A percentile compares a stretch with the other conserved stretches of the same genome.
phyloP scores from a whole-genome alignment of 768 basidiomycete species.

The Pleurotus pulmonarius region DNA sequence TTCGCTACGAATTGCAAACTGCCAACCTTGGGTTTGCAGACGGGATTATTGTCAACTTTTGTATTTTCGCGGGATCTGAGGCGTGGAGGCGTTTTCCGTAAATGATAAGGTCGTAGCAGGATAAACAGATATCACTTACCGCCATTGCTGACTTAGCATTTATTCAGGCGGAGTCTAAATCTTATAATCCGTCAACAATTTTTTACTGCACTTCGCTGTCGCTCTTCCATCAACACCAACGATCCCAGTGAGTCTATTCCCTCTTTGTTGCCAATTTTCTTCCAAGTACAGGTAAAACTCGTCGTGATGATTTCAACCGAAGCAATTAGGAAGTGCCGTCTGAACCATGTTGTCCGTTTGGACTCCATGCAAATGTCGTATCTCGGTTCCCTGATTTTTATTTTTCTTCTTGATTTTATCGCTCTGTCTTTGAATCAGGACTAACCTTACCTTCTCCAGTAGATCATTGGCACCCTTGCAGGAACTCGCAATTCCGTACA shows the following conservation, averaged over 20 bases:
- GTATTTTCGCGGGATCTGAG: conserved; percentile 1
- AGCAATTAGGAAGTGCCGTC: conserved; percentile 58
- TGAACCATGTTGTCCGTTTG: conserved; percentile 33
- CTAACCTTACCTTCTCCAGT: neutral
- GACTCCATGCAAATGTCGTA: conserved; percentile 29
- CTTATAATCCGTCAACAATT: neutral
- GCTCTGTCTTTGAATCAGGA: neutral
- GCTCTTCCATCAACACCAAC: neutral
- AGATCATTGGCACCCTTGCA: no score
- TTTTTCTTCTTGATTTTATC: conserved; percentile 4
- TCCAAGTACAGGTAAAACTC: no score
- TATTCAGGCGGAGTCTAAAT: conserved; percentile 1
- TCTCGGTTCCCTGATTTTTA: conserved; percentile 51
- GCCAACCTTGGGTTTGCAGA: neutral
- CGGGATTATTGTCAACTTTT: neutral
- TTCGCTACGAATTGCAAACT: neutral
- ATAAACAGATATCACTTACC: neutral
- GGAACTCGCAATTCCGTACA: neutral
- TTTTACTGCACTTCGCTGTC: neutral
- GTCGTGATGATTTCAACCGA: conserved; percentile 44
- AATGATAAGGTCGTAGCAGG: conserved; percentile 6
- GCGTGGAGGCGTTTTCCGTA: conserved; percentile 2
- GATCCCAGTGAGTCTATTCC: conserved; percentile 5
- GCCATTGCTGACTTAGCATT: conserved; percentile 9
- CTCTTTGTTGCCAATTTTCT: conserved; percentile 6